Base-by-base conservation (phyloP, 2,329 filamentous ascomycete species). In the Capronia coronata region DNA sequence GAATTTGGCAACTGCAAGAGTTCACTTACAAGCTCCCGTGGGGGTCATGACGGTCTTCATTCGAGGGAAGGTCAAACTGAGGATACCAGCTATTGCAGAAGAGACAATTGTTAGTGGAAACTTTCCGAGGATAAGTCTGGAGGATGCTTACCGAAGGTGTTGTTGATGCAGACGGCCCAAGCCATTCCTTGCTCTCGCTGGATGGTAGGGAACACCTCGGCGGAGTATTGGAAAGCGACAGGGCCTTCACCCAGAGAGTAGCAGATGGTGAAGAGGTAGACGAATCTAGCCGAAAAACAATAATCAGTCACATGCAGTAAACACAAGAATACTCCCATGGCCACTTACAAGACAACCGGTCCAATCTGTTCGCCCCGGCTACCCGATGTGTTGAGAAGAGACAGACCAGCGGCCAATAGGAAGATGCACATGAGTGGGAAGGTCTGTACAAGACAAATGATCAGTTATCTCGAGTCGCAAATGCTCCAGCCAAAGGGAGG, bases 181-280 rank as follows among this genome's bases (percentile, higher is more conserved):
- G 68, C 52, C 72, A 75, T 63, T 60, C 75, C 65, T 48, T 67
- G 64, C 61, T 68, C 66, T 46, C 64, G 65, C n/a, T 29, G 23
- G 14, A 29, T 29, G 4, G 25, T 30, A n/a, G 51, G 51, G 59
- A 82, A 83, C 1, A 77, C 78, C 63, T 83, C 80, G 3, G 80
- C 79, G 0, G 77, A 80, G 62, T 83, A 83, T 0, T 78, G 80
- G 57, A 83, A 83, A 1, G 80, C 79, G 0, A 82, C 79, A 0
- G 76, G 76, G 0, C 80, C 80, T 63, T 79, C 78, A 18, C 80
- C 80, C 1, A 79, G 69, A 0, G 69, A 72, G 59, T 77, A 77
- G 21, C 72, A 70, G 13, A 76, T 69, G 56, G 75, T 75, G 37
- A 57, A 57, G n/a, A 57, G 43, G 35, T 56, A 56, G 46, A 55